Conservation (phyloP, 805 yeast species). For the Schizosaccharomyces cryophilus region DNA sequence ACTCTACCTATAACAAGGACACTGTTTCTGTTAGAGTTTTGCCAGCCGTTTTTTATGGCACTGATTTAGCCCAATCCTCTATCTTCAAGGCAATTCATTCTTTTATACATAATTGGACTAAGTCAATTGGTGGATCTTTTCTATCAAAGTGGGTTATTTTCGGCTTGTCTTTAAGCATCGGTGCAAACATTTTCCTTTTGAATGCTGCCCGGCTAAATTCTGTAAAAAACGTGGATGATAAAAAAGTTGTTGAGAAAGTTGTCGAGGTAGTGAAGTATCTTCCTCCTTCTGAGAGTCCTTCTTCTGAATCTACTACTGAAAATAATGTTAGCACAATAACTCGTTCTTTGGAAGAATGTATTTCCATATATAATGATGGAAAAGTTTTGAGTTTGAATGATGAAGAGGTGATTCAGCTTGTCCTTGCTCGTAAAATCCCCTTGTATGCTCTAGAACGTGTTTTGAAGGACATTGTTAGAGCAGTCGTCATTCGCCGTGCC, state of each 20-base stretch:
- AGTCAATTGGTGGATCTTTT: constrained; percentile 54
- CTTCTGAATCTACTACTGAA: constrained; percentile 7
- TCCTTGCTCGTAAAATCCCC: constrained; percentile 56
- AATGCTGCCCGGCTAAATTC: constrained; percentile 33
- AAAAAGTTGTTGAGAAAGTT: constrained; percentile 13
- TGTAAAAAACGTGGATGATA: constrained; percentile 3
- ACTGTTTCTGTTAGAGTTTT: not conserved
- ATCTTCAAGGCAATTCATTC: constrained; percentile 24
- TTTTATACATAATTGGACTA: constrained; percentile 30
- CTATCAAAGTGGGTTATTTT: constrained; percentile 55
- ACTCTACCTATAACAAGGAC: not conserved
- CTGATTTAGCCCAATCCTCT: constrained; percentile 11
- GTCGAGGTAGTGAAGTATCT: constrained; percentile 15
- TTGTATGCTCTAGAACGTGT: constrained; percentile 85
- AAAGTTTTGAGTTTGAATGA: constrained; percentile 38
- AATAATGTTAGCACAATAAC: constrained; percentile 4
- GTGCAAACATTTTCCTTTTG: constrained; percentile 61
- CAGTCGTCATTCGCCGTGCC: constrained; percentile 76
- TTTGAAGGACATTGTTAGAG: constrained; percentile 64
- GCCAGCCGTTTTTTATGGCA: not conserved
- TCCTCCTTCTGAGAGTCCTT: constrained; percentile 8
- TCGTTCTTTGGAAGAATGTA: constrained; percentile 31
- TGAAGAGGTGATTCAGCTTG: constrained; percentile 51
- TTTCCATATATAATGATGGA: constrained; percentile 42
- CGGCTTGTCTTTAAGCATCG: constrained; percentile 48